A percentile compares a stretch with the other conserved stretches of the same genome.
Conservation (phyloP, 768 basidiomycete species). For the Auriscalpium orientale region DNA sequence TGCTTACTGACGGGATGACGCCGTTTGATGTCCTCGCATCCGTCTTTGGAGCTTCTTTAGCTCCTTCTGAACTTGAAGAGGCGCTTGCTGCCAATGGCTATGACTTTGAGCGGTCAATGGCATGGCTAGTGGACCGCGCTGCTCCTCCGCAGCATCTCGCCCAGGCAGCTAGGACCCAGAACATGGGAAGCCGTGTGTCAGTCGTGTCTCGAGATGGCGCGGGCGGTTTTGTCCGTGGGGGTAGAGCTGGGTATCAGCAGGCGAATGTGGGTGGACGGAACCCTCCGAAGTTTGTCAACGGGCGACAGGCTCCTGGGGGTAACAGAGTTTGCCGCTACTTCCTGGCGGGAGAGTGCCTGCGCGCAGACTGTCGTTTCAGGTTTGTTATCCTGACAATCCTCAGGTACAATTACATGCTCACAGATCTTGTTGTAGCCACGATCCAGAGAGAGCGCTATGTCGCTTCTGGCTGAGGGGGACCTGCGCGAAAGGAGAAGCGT, state of each 20-base stretch:
- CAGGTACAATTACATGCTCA: conserved; percentile 1
- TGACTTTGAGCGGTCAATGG: conserved; percentile 95
- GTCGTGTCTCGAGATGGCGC: conserved; percentile 52
- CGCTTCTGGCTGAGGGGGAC: conserved; percentile 98
- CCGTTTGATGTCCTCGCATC: conserved; percentile 94
- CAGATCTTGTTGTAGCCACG: conserved; percentile 53
- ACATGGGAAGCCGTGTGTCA: conserved; percentile 61
- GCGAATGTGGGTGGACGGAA: conserved; percentile 18
- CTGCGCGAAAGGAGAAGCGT: conserved; percentile 92
- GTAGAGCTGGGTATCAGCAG: conserved; percentile 30
- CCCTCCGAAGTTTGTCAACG: conserved; percentile 37
- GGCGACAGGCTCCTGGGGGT: conserved; percentile 50
- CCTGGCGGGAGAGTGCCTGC: conserved; percentile 89
- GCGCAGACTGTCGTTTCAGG: conserved; percentile 98
- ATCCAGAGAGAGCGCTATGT: conserved; percentile 88
- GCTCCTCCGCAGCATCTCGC: conserved; percentile 37
- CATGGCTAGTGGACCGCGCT: conserved; percentile 79
- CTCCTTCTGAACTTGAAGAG: conserved; percentile 89
- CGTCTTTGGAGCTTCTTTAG: conserved; percentile 86
- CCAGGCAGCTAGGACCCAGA: conserved; percentile 46
- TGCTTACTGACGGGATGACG: conserved; percentile 89
- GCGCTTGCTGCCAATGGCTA: conserved; percentile 82
- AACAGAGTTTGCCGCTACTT: conserved; percentile 94
- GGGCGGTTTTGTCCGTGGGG: conserved; percentile 30
- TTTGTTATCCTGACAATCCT: conserved; percentile 28